Base-by-base conservation (phyloP, 257 asterid genomes). In the Plantago ovata region DNA sequence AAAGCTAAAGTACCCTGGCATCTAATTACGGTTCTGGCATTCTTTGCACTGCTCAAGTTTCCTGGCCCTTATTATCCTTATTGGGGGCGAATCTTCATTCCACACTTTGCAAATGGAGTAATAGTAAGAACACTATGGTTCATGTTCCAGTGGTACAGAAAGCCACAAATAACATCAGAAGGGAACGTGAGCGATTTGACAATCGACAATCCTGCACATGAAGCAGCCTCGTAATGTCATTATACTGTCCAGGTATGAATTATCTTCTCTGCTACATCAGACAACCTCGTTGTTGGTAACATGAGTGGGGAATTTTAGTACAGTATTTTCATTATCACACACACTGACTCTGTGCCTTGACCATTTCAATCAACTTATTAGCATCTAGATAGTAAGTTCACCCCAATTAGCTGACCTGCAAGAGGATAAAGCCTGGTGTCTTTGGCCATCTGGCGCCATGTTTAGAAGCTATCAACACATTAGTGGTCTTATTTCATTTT, bases 51-150 rank as follows among this genome's bases (percentile, higher is more conserved):
- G 75, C 74, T 91, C 65, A 91, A 91, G 72, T 62, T 79, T 69
- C 89, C 93, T 2, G 98, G 98, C 19, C 98, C 98, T 19, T 87
- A 83, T 76, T 91, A 91, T 72, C 94, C 95, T 38, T 87, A 87
- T 44, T 91, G 95, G 95, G 98, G 98, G 14, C 92, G 98, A 22
- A 67, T 91, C 58, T 70, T 91, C 52, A 77, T 91, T 58, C 98
- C 98, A 10, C 95, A 87, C 72, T 70, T 91, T 14, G 96, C 94
- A 44, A 91, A 87, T 62, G 98, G 96, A 39, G 95, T 77, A 56
- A 48, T 91, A 32, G 82, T 72, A 72, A 85, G 89, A 82, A 79
- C 89, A 23, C 52, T 87, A 53, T 87, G 96, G 98, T 75, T 83
- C 71, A 80, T 84, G 63, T 75, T 87, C 63, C 61, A 65, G 52